Percentiles rank a stretch among this genome's conserved stretches.
phyloP scores from a whole-genome alignment of 139 green algal species.

The Volvox africanus region DNA sequence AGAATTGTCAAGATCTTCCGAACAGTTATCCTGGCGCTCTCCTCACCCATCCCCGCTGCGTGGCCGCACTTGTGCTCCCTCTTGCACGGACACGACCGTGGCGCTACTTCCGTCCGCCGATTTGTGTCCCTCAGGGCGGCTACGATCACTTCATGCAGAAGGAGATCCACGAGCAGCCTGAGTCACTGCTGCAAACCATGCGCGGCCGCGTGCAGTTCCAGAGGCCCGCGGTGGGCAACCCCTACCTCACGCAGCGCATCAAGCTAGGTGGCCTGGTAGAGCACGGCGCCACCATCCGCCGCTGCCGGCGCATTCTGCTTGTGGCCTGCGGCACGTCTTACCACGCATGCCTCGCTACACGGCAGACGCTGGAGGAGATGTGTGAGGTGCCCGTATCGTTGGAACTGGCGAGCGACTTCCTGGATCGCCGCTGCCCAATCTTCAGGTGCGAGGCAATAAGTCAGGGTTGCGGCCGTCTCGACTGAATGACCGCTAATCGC shows the following conservation, averaged over 20 bases:
- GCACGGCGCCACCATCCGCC: constrained; percentile 53
- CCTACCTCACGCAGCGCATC: constrained; percentile 67
- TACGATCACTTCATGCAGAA: constrained; percentile 76
- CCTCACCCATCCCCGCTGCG: too few relatives aligned
- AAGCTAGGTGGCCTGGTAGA: constrained; percentile 88
- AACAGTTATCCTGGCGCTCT: too few relatives aligned
- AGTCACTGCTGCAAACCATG: constrained; percentile 90
- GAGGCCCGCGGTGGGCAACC: constrained; percentile 57
- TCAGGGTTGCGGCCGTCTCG: background rate
- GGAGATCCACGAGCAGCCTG: constrained; percentile 96
- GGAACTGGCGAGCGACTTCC: constrained; percentile 94
- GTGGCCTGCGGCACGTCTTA: constrained; percentile 95
- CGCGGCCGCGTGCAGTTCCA: constrained; percentile 80
- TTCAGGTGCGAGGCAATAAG: constrained; percentile 49
- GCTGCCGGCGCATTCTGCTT: constrained; percentile 91
- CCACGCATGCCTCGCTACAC: constrained; percentile 87
- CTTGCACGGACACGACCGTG: too few relatives aligned
- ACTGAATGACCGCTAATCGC: too few relatives aligned
- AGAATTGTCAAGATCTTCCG: too few relatives aligned
- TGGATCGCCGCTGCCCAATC: constrained; percentile 92
- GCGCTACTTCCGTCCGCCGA: too few relatives aligned
- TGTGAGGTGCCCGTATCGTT: constrained; percentile 86
- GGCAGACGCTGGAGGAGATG: constrained; percentile 76
- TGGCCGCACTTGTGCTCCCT: too few relatives aligned
- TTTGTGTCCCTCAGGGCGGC: constrained; percentile 61